Percentiles rank a stretch among this genome's conserved stretches.
phyloP scores from a whole-genome alignment of 2,329 filamentous ascomycete species.

The Zymoseptoria ardabiliae region DNA sequence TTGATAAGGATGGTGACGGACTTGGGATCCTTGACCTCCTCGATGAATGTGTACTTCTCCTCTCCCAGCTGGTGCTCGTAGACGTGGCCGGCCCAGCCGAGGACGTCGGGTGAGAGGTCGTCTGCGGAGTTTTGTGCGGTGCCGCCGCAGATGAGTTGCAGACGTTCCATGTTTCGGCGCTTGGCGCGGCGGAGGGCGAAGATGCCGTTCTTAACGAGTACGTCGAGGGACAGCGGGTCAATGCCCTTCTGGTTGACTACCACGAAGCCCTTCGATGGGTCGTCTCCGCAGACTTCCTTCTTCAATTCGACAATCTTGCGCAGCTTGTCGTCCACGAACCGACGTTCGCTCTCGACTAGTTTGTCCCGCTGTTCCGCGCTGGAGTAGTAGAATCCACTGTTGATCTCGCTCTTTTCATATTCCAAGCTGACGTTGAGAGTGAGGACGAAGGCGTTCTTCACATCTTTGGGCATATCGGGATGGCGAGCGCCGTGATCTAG shows the following conservation, averaged over 20 bases:
- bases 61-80: constrained; percentile 97
- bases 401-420: constrained; percentile 99
- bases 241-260: constrained; percentile 99
- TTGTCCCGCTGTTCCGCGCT: constrained; percentile 96
- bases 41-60: constrained; percentile 98
- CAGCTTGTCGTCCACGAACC: constrained; percentile 92
- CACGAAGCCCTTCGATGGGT: constrained; percentile 91
- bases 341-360: constrained; percentile 91
- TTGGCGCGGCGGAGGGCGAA: constrained; percentile 90
- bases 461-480: constrained; percentile 94
- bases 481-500: constrained; percentile 93
- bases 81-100: constrained; percentile 92
- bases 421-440: constrained; percentile 95
- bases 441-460: constrained; percentile 92
- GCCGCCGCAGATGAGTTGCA: constrained; percentile 91
- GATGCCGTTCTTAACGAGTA: constrained; percentile 96
- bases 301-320: constrained; percentile 97
- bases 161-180: constrained; percentile 96
- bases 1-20: constrained; percentile 97
- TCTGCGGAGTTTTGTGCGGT: constrained; percentile 93
- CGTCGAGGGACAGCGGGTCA: constrained; percentile 89
- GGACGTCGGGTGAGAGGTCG: constrained; percentile 75
- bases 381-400: constrained; percentile 98
- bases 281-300: constrained; percentile 91
- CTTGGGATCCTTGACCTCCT: constrained; percentile 98